A percentile compares a stretch with the other conserved stretches of the same genome.
phyloP scores from a whole-genome alignment of 2,329 filamentous ascomycete genomes.

The Talaromyces sp. region DNA sequence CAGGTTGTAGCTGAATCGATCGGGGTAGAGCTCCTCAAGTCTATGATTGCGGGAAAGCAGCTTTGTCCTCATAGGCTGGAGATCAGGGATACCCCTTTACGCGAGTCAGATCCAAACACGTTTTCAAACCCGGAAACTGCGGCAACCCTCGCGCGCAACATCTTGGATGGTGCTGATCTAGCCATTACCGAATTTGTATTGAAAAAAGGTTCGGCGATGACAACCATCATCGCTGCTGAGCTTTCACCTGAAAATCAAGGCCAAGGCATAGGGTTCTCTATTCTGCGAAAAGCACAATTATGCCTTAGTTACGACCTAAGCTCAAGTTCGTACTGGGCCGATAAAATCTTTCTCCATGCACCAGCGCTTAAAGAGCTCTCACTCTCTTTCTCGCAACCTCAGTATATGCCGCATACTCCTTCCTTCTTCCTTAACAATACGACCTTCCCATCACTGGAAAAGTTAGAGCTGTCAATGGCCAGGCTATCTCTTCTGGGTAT shows the following conservation, averaged over 20 bases:
- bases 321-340: not conserved
- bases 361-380: conserved; percentile 8
- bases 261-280: not conserved
- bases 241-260: not conserved
- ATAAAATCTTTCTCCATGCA: conserved; percentile 5
- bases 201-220: not conserved
- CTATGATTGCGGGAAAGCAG: conserved; percentile 3
- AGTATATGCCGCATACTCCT: not conserved
- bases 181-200: not conserved
- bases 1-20: not conserved
- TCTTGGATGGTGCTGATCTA: not conserved
- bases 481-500: not conserved
- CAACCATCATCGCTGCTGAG: not conserved
- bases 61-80: conserved; percentile 3
- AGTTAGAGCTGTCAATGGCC: not conserved
- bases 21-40: conserved; percentile 6
- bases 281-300: not conserved
- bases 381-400: not conserved
- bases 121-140: not conserved
- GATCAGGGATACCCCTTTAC: not conserved
- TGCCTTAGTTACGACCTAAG: not conserved
- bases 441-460: not conserved
- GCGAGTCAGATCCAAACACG: too few species aligned
- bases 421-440: not conserved
- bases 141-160: not conserved